A percentile compares a stretch with the other conserved stretches of the same genome.
phyloP scores from a whole-genome alignment of 352 stramenopile species.

The Globisporangium irregulare region DNA sequence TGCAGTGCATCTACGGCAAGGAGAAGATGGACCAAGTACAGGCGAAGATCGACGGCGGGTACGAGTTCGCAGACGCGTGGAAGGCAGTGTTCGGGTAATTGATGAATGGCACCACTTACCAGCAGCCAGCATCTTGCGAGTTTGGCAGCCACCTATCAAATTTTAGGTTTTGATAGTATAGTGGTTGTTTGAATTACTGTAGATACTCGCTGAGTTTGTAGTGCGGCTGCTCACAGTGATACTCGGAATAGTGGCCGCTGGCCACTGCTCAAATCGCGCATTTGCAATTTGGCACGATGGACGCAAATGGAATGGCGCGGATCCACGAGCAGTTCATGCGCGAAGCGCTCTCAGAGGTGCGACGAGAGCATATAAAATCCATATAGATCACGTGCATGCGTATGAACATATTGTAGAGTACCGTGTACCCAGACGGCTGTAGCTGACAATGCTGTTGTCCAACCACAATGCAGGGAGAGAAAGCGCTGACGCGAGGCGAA shows the following conservation, averaged over 20 bases:
- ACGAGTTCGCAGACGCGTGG: conserved; percentile 47
- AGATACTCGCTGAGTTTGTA: too few relatives aligned
- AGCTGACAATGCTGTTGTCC: not conserved
- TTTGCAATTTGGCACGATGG: not conserved
- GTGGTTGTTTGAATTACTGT: too few relatives aligned
- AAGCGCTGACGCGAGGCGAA: conserved; percentile 73
- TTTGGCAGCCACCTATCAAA: too few relatives aligned
- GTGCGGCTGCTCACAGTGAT: not conserved
- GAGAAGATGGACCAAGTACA: conserved; percentile 33
- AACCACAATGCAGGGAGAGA: conserved; percentile 53
- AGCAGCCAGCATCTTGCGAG: too few relatives aligned
- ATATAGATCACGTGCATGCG: too few relatives aligned
- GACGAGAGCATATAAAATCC: not conserved
- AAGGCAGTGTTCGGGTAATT: conserved; percentile 16
- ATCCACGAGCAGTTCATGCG: conserved; percentile 66
- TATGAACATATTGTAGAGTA: not conserved
- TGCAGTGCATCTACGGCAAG: conserved; percentile 58
- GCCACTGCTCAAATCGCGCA: not conserved
- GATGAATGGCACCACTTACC: not conserved
- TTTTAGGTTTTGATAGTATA: too few relatives aligned
- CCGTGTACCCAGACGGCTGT: not conserved
- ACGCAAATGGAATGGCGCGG: conserved; percentile 10
- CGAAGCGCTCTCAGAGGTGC: conserved; percentile 66
- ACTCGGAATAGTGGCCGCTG: not conserved
- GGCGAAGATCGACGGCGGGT: conserved; percentile 35